A percentile compares a stretch with the other conserved stretches of the same genome.
Conservation (phyloP, 345 rosid species). For the Kandelia obovata region DNA sequence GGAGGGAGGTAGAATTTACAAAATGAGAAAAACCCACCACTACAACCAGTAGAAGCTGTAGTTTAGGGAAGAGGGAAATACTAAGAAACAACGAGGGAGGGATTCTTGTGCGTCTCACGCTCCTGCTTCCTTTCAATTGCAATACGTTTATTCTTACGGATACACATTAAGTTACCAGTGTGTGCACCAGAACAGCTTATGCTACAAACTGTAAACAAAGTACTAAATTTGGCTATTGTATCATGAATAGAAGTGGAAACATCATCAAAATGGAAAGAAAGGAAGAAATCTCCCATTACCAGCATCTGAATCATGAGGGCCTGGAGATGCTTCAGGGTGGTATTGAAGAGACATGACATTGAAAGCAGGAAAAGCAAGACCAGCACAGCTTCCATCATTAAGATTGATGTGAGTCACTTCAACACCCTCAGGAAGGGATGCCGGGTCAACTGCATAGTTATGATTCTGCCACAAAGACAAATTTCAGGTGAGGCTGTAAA, state of each 20-base stretch:
- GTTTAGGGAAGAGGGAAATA: not conserved
- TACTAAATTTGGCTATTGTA: not conserved
- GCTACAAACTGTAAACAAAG: not conserved
- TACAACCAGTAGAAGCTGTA: not conserved
- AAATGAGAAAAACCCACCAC: not conserved
- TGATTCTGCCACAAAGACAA: constrained; percentile 63
- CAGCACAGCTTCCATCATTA: constrained; percentile 93
- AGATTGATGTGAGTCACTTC: constrained; percentile 93
- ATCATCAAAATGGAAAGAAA: not conserved
- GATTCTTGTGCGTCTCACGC: not conserved
- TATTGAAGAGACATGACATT: constrained; percentile 88
- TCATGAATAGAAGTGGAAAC: not conserved
- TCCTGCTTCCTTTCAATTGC: not conserved
- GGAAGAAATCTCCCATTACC: constrained; percentile 31
- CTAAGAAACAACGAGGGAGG: not conserved
- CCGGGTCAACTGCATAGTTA: constrained; percentile 91
- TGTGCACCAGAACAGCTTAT: too few relatives aligned
- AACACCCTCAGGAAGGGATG: constrained; percentile 79
- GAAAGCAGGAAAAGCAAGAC: constrained; percentile 73
- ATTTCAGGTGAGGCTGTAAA: constrained; percentile 7
- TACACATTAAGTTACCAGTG: too few relatives aligned
- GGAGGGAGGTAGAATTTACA: too few relatives aligned
- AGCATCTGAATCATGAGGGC: constrained; percentile 89
- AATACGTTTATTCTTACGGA: not conserved
- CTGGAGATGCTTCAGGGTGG: constrained; percentile 98